These are phyloP conservation scores for Ophiostoma australiae DNA, from an alignment of 2,329 filamentous ascomycete genomes.

Conservation along the genomic window DNA sequence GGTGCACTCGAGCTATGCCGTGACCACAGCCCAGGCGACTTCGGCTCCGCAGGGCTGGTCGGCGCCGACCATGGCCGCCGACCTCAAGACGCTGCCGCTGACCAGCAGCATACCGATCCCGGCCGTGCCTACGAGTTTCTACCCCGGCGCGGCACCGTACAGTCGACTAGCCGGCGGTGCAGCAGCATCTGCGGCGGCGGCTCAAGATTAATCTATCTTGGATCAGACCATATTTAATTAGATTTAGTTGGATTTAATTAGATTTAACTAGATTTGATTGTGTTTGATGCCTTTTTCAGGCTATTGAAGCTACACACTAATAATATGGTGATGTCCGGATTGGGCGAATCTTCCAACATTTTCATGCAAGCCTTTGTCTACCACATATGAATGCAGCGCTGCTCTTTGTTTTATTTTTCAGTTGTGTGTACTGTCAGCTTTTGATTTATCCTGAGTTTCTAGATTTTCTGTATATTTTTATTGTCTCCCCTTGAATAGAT, in stretches of 20 bases:
- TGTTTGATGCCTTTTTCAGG: not conserved
- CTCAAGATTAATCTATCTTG: not conserved
- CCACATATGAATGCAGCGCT: not conserved
- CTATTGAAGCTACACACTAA: not conserved
- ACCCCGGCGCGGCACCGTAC: not conserved
- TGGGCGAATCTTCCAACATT: not conserved
- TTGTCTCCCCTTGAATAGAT: not conserved
- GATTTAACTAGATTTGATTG: not conserved
- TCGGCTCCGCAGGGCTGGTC: not conserved
- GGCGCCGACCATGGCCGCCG: not conserved
- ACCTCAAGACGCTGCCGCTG: not conserved
- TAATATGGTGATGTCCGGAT: conserved; percentile 2
- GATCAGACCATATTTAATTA: not conserved
- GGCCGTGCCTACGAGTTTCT: not conserved
- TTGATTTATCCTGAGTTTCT: too few relatives aligned
- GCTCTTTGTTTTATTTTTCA: not conserved
- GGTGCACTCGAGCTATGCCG: not conserved
- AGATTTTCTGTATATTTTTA: not conserved
- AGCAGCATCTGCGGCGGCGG: not conserved
- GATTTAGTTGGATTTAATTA: not conserved
- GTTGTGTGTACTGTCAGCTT: not conserved
- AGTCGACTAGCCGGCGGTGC: not conserved
- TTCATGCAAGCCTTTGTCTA: not conserved
- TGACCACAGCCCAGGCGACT: not conserved
- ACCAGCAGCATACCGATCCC: not conserved